A percentile compares a stretch with the other conserved stretches of the same genome.
Conservation (phyloP, 2,329 filamentous ascomycete species). For the Pseudogymnoascus sp. region DNA sequence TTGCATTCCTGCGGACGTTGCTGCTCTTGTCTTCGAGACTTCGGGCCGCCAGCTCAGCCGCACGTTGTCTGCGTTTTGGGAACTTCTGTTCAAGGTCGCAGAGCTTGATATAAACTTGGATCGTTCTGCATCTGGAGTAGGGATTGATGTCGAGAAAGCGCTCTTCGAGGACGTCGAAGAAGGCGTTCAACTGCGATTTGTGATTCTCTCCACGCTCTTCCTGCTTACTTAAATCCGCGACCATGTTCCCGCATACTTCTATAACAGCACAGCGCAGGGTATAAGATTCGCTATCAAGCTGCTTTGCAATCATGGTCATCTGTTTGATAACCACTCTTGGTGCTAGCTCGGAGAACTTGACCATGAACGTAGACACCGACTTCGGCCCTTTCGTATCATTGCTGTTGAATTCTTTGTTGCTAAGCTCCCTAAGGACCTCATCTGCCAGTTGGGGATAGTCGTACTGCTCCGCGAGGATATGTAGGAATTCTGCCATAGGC, state of each 20-base stretch:
- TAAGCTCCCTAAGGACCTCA: slow-evolving; percentile 86
- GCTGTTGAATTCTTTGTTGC: slow-evolving; percentile 95
- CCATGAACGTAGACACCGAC: slow-evolving; percentile 88
- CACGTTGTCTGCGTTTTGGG: slow-evolving; percentile 80
- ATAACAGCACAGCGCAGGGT: slow-evolving; percentile 89
- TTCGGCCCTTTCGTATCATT: slow-evolving; percentile 95
- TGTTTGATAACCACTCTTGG: slow-evolving; percentile 93
- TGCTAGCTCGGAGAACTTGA: slow-evolving; percentile 85
- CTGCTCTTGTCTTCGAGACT: slow-evolving; percentile 98
- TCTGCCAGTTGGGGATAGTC: slow-evolving; percentile 93
- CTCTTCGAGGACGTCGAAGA: slow-evolving; percentile 94
- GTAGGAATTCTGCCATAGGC: slow-evolving; percentile 96
- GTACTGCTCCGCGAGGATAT: slow-evolving; percentile 94
- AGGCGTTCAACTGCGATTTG: slow-evolving; percentile 91
- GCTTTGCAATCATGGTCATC: slow-evolving; percentile 89
- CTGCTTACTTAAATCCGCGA: slow-evolving; percentile 81
- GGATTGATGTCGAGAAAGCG: slow-evolving; percentile 94
- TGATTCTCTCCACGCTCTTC: slow-evolving; percentile 88
- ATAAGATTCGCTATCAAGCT: slow-evolving; percentile 95
- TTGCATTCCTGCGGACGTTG: slow-evolving; percentile 89
- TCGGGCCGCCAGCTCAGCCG: slow-evolving; percentile 76
- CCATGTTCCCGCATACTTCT: slow-evolving; percentile 93
- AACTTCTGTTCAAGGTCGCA: slow-evolving; percentile 96
- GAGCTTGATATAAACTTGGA: slow-evolving; percentile 87
- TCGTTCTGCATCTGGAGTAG: slow-evolving; percentile 83